phyloP scores from a whole-genome alignment of 441 rosid species.

The Populus hybrid region DNA sequence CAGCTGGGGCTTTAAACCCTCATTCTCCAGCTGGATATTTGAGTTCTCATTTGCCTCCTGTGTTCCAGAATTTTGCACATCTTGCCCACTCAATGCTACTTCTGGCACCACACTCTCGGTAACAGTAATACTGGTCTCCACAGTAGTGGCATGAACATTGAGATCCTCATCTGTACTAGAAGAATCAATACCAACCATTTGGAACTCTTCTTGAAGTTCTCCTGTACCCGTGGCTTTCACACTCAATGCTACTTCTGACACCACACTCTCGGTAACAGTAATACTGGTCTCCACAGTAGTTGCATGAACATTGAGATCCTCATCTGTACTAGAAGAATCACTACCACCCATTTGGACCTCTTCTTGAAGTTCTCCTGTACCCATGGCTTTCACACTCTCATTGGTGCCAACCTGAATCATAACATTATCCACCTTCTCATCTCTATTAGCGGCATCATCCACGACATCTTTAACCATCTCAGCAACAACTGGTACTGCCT shows the following conservation, averaged over 20 bases:
- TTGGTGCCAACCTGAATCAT: slow-evolving; percentile 41
- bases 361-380: slow-evolving; percentile 22
- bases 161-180: slow-evolving; percentile 27
- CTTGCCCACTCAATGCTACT: slow-evolving; percentile 31
- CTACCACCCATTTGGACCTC: slow-evolving; percentile 15
- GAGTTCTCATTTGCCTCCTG: slow-evolving; percentile 23
- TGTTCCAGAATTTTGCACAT: slow-evolving; percentile 33
- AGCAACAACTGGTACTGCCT: slow-evolving; percentile 24
- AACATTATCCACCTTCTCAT: slow-evolving; percentile 35
- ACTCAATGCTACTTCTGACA: slow-evolving; percentile 29
- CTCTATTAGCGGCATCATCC: slow-evolving; percentile 18
- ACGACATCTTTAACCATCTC: slow-evolving; percentile 24
- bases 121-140: slow-evolving; percentile 22
- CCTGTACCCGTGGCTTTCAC: slow-evolving; percentile 26
- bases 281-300: slow-evolving; percentile 23
- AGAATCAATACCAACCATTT: slow-evolving; percentile 17
- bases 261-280: slow-evolving; percentile 29
- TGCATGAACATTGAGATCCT: slow-evolving; percentile 16
- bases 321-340: slow-evolving; percentile 26
- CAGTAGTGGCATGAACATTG: slow-evolving; percentile 12
- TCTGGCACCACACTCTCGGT: slow-evolving; percentile 36
- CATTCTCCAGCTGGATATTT: slow-evolving; percentile 35
- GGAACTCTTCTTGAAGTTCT: slow-evolving; percentile 22
- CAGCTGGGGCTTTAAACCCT: slow-evolving; percentile 35
- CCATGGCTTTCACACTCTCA: slow-evolving; percentile 29